A percentile compares a stretch with the other conserved stretches of the same genome.
Conservation (phyloP, 345 rosid species). For the Moricandia arvensis region DNA sequence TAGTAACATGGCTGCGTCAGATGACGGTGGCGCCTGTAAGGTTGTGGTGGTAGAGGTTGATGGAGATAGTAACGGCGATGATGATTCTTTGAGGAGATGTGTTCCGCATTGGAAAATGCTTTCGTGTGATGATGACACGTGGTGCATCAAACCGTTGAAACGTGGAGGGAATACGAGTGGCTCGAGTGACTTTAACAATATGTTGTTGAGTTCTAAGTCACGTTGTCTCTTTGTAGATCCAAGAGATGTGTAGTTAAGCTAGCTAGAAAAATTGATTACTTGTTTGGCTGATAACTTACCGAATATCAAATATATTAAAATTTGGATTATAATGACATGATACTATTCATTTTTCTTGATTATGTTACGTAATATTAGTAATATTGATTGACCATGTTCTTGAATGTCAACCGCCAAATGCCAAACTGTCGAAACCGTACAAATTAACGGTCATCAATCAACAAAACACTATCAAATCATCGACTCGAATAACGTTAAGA, state of each 20-base stretch:
- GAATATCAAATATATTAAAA: background rate
- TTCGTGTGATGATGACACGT: slow-evolving; percentile 76
- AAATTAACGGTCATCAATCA: slow-evolving; percentile 15
- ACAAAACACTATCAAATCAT: slow-evolving; percentile 3
- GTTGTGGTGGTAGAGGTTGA: slow-evolving; percentile 61
- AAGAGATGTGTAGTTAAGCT: slow-evolving; percentile 54
- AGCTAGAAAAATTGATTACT: background rate
- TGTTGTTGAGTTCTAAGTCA: slow-evolving; percentile 27
- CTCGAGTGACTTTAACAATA: slow-evolving; percentile 32
- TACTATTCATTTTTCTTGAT: too few relatives aligned
- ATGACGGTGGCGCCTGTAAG: slow-evolving; percentile 47
- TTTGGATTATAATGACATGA: background rate
- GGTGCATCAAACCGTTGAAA: slow-evolving; percentile 77
- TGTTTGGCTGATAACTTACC: background rate
- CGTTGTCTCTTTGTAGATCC: slow-evolving; percentile 76
- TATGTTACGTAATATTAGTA: too few relatives aligned
- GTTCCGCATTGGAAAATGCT: slow-evolving; percentile 74
- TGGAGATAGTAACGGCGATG: slow-evolving; percentile 22
- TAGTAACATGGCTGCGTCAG: slow-evolving; percentile 59
- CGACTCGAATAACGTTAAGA: slow-evolving; percentile 17
- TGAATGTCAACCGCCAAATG: slow-evolving; percentile 19
- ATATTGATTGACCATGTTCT: background rate
- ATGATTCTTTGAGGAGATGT: slow-evolving; percentile 39
- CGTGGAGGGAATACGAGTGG: slow-evolving; percentile 31
- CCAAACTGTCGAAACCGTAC: slow-evolving; percentile 2